These are phyloP conservation scores for Datisca glomerata DNA, from an alignment of 306 rosid genomes.

Conservation along the genomic window DNA sequence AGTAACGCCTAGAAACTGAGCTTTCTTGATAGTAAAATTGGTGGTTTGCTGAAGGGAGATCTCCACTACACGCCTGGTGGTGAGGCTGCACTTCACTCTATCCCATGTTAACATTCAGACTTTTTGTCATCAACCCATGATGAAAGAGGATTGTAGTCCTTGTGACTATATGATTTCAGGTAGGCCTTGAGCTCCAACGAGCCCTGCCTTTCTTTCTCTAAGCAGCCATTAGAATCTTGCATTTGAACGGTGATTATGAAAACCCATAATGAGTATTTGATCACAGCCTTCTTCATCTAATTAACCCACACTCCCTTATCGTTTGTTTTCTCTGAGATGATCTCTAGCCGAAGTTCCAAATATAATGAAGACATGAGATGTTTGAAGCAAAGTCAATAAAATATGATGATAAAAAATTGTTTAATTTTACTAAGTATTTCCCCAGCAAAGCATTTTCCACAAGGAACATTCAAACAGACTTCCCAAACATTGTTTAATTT, in stretches of 20 bases:
- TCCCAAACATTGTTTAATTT: too few species aligned
- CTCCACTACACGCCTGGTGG: neutral
- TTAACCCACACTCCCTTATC: too few species aligned
- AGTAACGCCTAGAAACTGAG: neutral
- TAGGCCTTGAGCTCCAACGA: neutral
- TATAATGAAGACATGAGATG: too few species aligned
- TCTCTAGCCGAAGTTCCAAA: too few species aligned
- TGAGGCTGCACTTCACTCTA: neutral
- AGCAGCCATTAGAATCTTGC: neutral
- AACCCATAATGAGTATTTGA: neutral
- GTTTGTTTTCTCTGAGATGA: too few species aligned
- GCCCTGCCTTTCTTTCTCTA: neutral
- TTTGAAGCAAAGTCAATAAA: too few species aligned
- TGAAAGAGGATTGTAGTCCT: neutral
- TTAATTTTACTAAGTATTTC: too few species aligned
- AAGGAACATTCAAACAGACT: too few species aligned
- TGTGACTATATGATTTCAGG: neutral
- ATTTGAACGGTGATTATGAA: neutral
- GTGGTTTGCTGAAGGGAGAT: neutral
- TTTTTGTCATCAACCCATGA: slow-evolving; percentile 3
- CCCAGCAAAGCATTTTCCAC: too few species aligned
- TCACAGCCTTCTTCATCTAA: neutral
- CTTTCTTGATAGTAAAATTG: neutral
- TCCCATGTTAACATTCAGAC: too few species aligned
- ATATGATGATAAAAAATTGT: too few species aligned